Evolutionary conservation across 495 filamentous ascomycete genomes (phyloP).

Genomic region (Hamigera avellanea): DNA sequence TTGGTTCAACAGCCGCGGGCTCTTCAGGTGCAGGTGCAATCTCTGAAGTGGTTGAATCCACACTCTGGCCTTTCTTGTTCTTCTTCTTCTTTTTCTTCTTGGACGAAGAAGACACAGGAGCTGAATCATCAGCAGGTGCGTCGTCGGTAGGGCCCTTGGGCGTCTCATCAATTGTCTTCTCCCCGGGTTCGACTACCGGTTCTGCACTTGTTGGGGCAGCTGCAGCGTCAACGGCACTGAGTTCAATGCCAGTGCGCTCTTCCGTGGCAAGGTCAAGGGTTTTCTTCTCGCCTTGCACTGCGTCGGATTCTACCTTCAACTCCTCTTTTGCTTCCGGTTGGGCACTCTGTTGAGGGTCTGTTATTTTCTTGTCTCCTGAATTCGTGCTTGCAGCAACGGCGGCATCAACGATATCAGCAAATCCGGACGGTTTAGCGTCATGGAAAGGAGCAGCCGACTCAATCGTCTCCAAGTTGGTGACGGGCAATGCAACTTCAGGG

Average conservation of each 20-base stretch:
- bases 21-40: neutral
- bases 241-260: too few species aligned
- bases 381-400: constrained; percentile 9
- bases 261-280: too few species aligned
- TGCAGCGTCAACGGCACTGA: too few species aligned
- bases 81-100: constrained; percentile 31
- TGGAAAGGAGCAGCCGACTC: neutral
- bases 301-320: too few species aligned
- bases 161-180: too few species aligned
- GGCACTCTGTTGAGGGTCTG: too few species aligned
- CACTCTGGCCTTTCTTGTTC: constrained; percentile 12
- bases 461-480: neutral
- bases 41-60: constrained; percentile 8
- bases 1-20: neutral
- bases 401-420: constrained; percentile 17
- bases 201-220: too few species aligned
- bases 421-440: too few species aligned
- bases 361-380: too few species aligned
- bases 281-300: too few species aligned
- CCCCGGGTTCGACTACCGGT: too few species aligned
- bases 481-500: neutral
- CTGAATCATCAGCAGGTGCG: constrained; percentile 5
- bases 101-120: constrained; percentile 8
- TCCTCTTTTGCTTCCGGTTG: too few species aligned
- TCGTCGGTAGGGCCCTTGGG: constrained; percentile 8